Evolutionary conservation across 2,329 filamentous ascomycete genomes (phyloP).

Genomic region (Fusarium nisikadoi): DNA sequence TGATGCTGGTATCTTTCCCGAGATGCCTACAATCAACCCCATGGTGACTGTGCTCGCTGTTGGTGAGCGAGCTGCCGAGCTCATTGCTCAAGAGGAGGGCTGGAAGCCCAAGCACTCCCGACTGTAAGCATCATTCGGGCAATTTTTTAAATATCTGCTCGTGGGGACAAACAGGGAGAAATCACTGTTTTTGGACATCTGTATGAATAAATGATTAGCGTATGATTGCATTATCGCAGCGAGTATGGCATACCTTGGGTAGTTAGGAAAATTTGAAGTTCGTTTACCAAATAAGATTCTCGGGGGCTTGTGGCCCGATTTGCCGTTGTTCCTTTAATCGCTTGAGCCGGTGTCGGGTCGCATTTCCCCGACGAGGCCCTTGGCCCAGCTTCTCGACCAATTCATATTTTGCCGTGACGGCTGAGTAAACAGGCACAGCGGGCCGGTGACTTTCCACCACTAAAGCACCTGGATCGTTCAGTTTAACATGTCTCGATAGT

Average conservation of each 20-base stretch:
- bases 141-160: not conserved
- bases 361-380: constrained; percentile 4
- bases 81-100: constrained; percentile 77
- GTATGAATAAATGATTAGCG: constrained; percentile 36
- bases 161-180: not conserved
- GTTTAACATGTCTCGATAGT: not conserved
- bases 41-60: constrained; percentile 90
- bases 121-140: constrained; percentile 41
- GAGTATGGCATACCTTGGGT: constrained; percentile 13
- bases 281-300: not conserved
- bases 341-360: constrained; percentile 7
- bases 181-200: constrained; percentile 25
- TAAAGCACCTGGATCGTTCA: not conserved
- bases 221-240: constrained; percentile 28
- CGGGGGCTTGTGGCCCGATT: constrained; percentile 25
- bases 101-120: constrained; percentile 51
- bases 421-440: constrained; percentile 18
- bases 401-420: constrained; percentile 14
- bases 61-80: constrained; percentile 84
- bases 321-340: not conserved
- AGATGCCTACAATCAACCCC: constrained; percentile 87
- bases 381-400: constrained; percentile 1
- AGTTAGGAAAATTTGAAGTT: constrained; percentile 15
- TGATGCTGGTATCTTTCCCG: constrained; percentile 88
- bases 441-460: constrained; percentile 23